Evolutionary conservation across 2,329 filamentous ascomycete genomes (phyloP), one percentile per base, ranked within the genome.

Genomic region (Neofusicoccum umdonicola): DNA sequence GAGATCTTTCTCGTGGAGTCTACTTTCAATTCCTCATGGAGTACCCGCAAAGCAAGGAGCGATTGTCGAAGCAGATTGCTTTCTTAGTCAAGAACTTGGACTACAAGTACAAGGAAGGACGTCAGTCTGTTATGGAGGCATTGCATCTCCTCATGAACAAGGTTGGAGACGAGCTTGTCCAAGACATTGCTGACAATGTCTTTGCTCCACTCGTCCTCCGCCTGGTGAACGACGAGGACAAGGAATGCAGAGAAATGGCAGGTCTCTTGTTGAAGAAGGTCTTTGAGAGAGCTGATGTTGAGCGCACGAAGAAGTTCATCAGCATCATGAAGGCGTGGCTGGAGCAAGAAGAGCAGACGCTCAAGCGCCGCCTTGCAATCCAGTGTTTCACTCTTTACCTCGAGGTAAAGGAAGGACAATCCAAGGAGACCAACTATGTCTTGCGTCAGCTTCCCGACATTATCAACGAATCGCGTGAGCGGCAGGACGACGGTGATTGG

Each of bases 21-120:
- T 99, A 96, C 77, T 90, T 97, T 76, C 92, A 97, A 69, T 99
- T 99, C 79, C 81, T 99, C 64, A 87, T 93, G 69, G 93, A 97
- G 62, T 99, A 97, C 73, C 94, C 95, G 0, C 95, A 98, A 75
- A 92, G 90, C 71, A 93, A 93, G 77, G 90, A 88, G 67, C 86
- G 95, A 13, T 96, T 95, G 88, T 85, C 87, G 44, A 96, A 96
- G 75, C 94, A 98, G 74, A 84, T 97, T 58, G 87, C 85, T 64
- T 99, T 98, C 74, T 83, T 99, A 56, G 86, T 96, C 57, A 91
- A 91, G 71, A 99, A 99, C 72, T 82, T 99, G 68, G 89, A 94
- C 66, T 99, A 97, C 75, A 88, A 94, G 48, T 88, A 96, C 71
- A 88, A 93, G 69, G 91, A 95, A 66, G 95, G 95, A 34, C 87